Base-by-base conservation (phyloP, 1,284 basidiomycete genomes). In the Fistulina hepatica region DNA sequence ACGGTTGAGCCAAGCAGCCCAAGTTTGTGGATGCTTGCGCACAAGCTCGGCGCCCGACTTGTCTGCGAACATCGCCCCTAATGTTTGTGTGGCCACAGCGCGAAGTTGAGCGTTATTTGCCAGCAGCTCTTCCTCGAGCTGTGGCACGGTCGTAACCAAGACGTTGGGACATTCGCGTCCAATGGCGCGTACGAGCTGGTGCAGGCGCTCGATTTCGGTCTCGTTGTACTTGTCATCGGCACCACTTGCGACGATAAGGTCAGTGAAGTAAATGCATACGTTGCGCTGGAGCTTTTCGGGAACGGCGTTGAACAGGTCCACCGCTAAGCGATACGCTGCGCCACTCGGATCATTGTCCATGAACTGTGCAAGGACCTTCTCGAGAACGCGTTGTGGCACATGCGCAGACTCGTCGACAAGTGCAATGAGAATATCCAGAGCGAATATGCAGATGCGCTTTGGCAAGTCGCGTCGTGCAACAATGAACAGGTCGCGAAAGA, bases 21-120 rank as follows among this genome's bases (percentile, higher is more conserved):
- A 99, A 0, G 90, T 83, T 0, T 71, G 63, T 0, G 85, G 82
- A 57, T 92, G 92, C 50, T 83, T 83, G 51, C 64, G 73, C 21
- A 81, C 76, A 22, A 95, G 67, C 51, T 92, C 82, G 11, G 61
- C 49, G 0, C 81, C 80, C 8, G 74, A 72, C 48, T 79, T 77
- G 47, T 84, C 76, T 0, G 80, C 78, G 54, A 90, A 93, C 81
- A 99, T 94, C 44, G 81, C 76, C 0, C 92, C 94, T 1, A 98
- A 69, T 0, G 80, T 82, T 46, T 83, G 73, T 0, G 89, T 91
- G 3, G 85, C 88, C 42, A 92, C 71, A 4, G 76, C 55, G 13
- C 94, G 76, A 1, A 94, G 61, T 28, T 74, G 68, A 0, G 76
- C 59, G 30, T 90, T 77, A 43, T 90, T 83, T 1, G 83, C 78